A percentile compares a stretch with the other conserved stretches of the same genome.
phyloP scores from a whole-genome alignment of 169 alveolate species.

The Miamiensis avidus region DNA sequence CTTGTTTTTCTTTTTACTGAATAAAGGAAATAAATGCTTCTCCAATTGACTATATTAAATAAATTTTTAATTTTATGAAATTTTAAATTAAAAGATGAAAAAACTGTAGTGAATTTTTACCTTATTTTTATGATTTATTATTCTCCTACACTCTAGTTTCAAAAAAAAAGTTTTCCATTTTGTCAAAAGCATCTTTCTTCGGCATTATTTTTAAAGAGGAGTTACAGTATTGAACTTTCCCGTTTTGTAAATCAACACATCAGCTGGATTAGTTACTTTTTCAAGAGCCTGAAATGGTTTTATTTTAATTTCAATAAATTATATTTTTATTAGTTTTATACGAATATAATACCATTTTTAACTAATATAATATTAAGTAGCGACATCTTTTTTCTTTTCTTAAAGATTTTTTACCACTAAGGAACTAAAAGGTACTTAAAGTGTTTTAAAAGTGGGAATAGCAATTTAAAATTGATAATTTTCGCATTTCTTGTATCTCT shows the following conservation, averaged over 20 bases:
- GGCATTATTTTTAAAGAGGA: conserved; percentile 83
- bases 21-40: conserved; percentile 68
- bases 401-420: conserved; percentile 63
- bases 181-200: conserved; percentile 73
- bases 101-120: too few relatives aligned
- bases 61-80: too few relatives aligned
- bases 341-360: conserved; percentile 59
- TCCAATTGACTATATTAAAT: conserved; percentile 56
- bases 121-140: conserved; percentile 65
- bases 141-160: conserved; percentile 60
- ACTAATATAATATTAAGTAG: conserved; percentile 73
- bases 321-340: background rate
- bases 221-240: conserved; percentile 62
- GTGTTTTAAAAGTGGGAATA: conserved; percentile 71
- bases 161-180: conserved; percentile 69
- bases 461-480: conserved; percentile 68
- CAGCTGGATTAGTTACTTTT: conserved; percentile 76
- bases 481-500: conserved; percentile 68
- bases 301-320: background rate
- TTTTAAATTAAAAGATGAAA: too few relatives aligned
- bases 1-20: conserved; percentile 55
- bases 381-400: conserved; percentile 72
- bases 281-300: conserved; percentile 48
- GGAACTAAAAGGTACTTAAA: conserved; percentile 74
- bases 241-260: conserved; percentile 46